A percentile compares a stretch with the other conserved stretches of the same genome.
These are phyloP conservation scores for Gossypium rotundifolium DNA, from an alignment of 345 rosid genomes.

Conservation along the genomic window DNA sequence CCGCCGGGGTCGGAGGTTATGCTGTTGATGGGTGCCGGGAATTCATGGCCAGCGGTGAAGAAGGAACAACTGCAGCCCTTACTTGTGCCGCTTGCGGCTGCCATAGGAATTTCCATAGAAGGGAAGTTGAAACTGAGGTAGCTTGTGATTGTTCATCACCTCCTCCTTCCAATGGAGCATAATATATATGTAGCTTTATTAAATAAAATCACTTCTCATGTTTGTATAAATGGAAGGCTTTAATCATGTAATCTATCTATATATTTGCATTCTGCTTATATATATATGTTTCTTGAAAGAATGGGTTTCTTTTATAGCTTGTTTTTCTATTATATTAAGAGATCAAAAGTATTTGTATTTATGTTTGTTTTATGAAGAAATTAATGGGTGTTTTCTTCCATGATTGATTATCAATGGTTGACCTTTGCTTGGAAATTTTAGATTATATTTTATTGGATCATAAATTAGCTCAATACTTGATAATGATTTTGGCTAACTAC, in stretches of 20 bases:
- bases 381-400: neutral
- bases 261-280: neutral
- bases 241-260: neutral
- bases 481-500: too few species aligned
- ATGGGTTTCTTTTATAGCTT: neutral
- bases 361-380: conserved; percentile 4
- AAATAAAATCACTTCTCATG: neutral
- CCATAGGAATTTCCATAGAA: conserved; percentile 63
- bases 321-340: neutral
- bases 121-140: conserved; percentile 64
- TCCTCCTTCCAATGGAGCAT: conserved; percentile 25
- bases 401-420: neutral
- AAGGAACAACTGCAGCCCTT: conserved; percentile 42
- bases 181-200: neutral
- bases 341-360: conserved; percentile 2
- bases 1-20: conserved; percentile 62
- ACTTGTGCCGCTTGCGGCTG: conserved; percentile 79
- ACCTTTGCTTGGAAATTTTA: neutral
- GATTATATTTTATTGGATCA: neutral
- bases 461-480: too few species aligned
- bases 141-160: conserved; percentile 61
- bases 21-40: conserved; percentile 86
- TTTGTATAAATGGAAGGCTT: conserved; percentile 2
- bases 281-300: conserved; percentile 1
- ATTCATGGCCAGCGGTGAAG: conserved; percentile 67